Conservation (phyloP, 257 asterid species). For the Cynanchum wilfordii region DNA sequence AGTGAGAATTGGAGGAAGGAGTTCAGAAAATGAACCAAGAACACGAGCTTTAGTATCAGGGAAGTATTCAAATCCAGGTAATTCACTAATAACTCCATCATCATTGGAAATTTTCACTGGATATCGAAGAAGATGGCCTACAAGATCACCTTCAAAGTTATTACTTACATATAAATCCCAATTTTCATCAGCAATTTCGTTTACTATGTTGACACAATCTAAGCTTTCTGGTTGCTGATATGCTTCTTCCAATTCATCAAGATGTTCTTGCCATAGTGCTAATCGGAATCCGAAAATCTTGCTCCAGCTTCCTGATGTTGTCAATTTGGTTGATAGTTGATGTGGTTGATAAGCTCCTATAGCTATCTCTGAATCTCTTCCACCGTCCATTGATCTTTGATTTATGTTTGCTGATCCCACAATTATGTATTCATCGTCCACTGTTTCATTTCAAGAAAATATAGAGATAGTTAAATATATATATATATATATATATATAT, state of each 20-base stretch:
- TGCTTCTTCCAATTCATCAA: constrained; percentile 22
- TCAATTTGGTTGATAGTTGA: constrained; percentile 29
- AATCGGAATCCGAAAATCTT: constrained; percentile 52
- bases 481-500: too few species aligned
- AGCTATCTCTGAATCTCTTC: constrained; percentile 79
- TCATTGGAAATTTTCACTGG: constrained; percentile 43
- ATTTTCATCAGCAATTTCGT: constrained; percentile 44
- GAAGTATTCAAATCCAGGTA: constrained; percentile 55
- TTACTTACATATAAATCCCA: constrained; percentile 55
- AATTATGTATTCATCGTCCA: constrained; percentile 91
- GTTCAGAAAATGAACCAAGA: constrained; percentile 52
- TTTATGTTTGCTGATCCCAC: constrained; percentile 93
- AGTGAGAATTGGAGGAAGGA: constrained; percentile 69
- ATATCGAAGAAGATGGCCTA: constrained; percentile 74
- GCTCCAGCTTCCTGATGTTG: constrained; percentile 37
- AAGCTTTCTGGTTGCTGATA: constrained; percentile 51
- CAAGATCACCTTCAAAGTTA: constrained; percentile 36
- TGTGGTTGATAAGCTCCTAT: constrained; percentile 89
- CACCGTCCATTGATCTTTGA: constrained; percentile 92
- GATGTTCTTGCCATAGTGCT: constrained; percentile 83
- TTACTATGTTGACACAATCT: constrained; percentile 49
- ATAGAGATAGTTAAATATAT: too few species aligned
- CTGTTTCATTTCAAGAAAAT: constrained; percentile 22
- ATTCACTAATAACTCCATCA: constrained; percentile 46
- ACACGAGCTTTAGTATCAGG: constrained; percentile 89